A percentile compares a stretch with the other conserved stretches of the same genome.
phyloP scores from a whole-genome alignment of 2,329 filamentous ascomycete genomes.

The Gnomoniopsis smithogilvyi region DNA sequence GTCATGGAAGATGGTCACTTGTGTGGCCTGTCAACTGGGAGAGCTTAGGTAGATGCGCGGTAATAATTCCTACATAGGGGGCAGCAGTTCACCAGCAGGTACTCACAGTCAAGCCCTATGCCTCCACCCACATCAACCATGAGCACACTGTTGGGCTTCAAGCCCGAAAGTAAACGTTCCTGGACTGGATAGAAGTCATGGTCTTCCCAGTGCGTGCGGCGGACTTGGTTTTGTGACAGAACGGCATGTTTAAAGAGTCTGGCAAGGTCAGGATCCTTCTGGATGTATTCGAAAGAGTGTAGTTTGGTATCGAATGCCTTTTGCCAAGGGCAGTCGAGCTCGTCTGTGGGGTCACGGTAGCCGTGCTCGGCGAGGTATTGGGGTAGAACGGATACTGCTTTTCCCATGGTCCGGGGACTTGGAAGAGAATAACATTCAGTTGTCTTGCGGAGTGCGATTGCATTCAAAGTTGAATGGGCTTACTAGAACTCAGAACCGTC shows the following conservation, averaged over 20 bases:
- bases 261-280: background rate
- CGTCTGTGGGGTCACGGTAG: conserved; percentile 1
- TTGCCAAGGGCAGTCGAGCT: conserved; percentile 1
- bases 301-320: conserved; percentile 4
- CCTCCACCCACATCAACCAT: conserved; percentile 5
- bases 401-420: background rate
- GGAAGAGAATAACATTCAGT: background rate
- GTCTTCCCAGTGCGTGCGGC: conserved; percentile 1
- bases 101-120: conserved; percentile 2
- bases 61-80: background rate
- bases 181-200: conserved; percentile 1
- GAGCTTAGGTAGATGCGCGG: too few relatives aligned
- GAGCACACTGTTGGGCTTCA: background rate
- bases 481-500: background rate
- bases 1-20: background rate
- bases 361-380: background rate
- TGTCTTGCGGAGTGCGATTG: background rate
- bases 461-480: background rate
- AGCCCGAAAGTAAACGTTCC: background rate
- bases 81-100: background rate
- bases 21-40: too few relatives aligned
- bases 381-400: background rate
- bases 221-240: background rate
- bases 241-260: conserved; percentile 1
- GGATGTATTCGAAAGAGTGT: conserved; percentile 5